Conservation (phyloP, 129 eudicot genomes). For the Tagetes patula region DNA sequence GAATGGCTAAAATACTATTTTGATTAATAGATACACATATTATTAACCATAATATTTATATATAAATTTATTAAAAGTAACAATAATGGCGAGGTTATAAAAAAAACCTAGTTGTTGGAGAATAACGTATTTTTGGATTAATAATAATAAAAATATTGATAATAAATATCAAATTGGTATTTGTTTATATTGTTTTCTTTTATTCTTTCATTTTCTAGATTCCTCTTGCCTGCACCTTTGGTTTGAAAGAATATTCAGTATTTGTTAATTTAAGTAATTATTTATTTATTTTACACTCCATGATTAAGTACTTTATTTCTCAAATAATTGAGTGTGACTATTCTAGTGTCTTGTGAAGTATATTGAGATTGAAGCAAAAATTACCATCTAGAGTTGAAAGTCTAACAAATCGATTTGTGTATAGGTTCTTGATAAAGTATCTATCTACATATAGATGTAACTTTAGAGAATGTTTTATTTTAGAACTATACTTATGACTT, state of each 20-base stretch:
- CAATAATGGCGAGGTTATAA: not conserved
- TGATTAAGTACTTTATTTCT: not conserved
- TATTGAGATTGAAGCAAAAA: too few species aligned
- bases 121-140: not conserved
- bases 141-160: not conserved
- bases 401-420: too few species aligned
- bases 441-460: too few species aligned
- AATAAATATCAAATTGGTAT: not conserved
- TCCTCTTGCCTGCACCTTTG: conserved; percentile 8
- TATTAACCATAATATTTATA: not conserved
- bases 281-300: not conserved
- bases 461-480: too few species aligned
- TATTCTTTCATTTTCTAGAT: not conserved
- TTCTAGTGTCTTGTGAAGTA: not conserved
- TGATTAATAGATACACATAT: not conserved
- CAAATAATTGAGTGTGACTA: not conserved
- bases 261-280: not conserved
- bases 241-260: conserved; percentile 2
- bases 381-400: too few species aligned
- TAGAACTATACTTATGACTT: too few species aligned
- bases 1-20: not conserved
- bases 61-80: not conserved
- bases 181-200: not conserved
- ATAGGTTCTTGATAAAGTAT: too few species aligned
- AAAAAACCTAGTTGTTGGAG: not conserved